Evolutionary conservation across 768 basidiomycete species (phyloP), one percentile per base, ranked within the genome.

Genomic region (Suillus spraguei): DNA sequence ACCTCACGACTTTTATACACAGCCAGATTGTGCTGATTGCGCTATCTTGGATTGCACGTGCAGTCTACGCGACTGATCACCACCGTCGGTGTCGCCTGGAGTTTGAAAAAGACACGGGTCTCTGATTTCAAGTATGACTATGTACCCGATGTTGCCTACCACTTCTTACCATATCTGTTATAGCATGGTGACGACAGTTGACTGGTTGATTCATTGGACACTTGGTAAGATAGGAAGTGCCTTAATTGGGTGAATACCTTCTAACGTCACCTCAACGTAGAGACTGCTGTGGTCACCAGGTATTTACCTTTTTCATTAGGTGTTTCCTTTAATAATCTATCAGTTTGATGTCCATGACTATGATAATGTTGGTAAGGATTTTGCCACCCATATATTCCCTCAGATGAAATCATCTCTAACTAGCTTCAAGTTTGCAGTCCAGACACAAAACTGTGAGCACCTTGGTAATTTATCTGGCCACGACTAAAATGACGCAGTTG

Each of bases 21-120:
- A 22, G 33, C 32, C 38, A 16, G 20, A 1, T 35, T 3, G 5
- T n/a, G 11, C 28, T 5, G 24, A 38, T 50, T 32, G 39, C 28
- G 38, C 52, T 62, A n/a, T 14, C 53, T 16, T 6, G 42, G n/a
- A 17, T 39, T 9, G 35, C 39, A 13, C 28, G 39, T 7, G 61
- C 50, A 20, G 61, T 35, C 17, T 62, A n/a, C n/a, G 61, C 33
- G 61, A 62, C 50, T 11, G 8, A 60, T 10, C 22, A 63, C 59
- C n/a, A 63, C 62, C 3, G 41, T 28, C 6, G 42, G 58, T 7
- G 13, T 63, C 22, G 36, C 46, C 24, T 63, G 49, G 33, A 14
- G 24, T 39, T 38, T 63, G 14, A 28, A n/a, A 35, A 35, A 63
- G 13, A 39, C 13, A 36, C 62, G 62, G 22, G 35, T 14, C 35